A percentile compares a stretch with the other conserved stretches of the same genome.
These are phyloP conservation scores for Silene vulgaris DNA, from an alignment of 179 eudicot species.

Conservation along the genomic window DNA sequence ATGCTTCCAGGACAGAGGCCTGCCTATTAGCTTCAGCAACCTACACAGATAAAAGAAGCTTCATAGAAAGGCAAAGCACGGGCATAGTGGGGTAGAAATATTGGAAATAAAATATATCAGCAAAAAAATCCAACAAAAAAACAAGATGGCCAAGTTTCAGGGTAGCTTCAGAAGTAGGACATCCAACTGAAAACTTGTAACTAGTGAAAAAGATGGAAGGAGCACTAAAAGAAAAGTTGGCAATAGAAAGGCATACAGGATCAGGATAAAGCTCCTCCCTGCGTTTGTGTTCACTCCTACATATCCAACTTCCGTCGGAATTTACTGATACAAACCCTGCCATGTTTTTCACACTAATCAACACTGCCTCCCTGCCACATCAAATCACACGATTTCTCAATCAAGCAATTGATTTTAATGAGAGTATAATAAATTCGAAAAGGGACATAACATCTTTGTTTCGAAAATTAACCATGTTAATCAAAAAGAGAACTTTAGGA, in stretches of 20 bases:
- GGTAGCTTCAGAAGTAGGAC: neutral
- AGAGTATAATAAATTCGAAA: too few relatives aligned
- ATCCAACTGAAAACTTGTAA: neutral
- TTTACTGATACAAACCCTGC: constrained; percentile 59
- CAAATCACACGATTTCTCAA: constrained; percentile 2
- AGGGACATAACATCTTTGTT: too few relatives aligned
- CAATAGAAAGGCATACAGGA: constrained; percentile 48
- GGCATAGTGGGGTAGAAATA: neutral
- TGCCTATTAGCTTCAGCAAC: constrained; percentile 56
- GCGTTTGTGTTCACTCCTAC: constrained; percentile 41
- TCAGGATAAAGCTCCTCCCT: constrained; percentile 57
- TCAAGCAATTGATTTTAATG: neutral
- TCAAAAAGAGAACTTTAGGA: too few relatives aligned
- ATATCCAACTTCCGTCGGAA: constrained; percentile 70
- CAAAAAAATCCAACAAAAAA: neutral
- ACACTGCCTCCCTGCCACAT: constrained; percentile 52
- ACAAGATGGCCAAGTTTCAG: too few relatives aligned
- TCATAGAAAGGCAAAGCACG: neutral
- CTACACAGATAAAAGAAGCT: constrained; percentile 27
- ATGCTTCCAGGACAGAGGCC: constrained; percentile 59
- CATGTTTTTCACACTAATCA: constrained; percentile 58
- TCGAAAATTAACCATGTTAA: too few relatives aligned
- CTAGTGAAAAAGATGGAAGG: neutral
- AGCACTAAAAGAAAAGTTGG: neutral
- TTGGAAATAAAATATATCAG: neutral